Percentiles rank a stretch among this genome's conserved stretches.
phyloP scores from a whole-genome alignment of 1,284 basidiomycete species.

The Cystobasidiaceae sp. region DNA sequence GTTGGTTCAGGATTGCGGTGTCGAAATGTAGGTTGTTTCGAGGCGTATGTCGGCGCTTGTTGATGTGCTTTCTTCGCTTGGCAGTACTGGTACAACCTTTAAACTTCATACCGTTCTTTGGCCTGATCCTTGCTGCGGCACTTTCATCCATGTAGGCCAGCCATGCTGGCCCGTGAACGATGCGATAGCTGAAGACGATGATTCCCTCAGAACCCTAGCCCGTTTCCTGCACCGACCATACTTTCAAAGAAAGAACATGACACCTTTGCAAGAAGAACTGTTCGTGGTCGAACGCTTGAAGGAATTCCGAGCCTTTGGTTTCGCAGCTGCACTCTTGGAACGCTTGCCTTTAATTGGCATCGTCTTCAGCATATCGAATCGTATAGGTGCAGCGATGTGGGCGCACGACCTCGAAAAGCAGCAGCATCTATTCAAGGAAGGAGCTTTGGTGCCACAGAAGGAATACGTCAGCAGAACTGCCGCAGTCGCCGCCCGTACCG shows the following conservation, averaged over 20 bases:
- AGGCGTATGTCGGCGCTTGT: not conserved
- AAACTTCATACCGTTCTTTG: slow-evolving; percentile 42
- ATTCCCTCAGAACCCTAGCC: slow-evolving; percentile 30
- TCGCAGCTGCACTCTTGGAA: slow-evolving; percentile 40
- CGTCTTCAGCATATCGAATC: slow-evolving; percentile 43
- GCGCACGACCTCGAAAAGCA: slow-evolving; percentile 40
- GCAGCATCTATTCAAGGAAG: slow-evolving; percentile 38
- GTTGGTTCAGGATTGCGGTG: slow-evolving; percentile 38
- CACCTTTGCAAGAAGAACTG: slow-evolving; percentile 37
- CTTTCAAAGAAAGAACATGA: slow-evolving; percentile 42
- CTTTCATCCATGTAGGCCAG: slow-evolving; percentile 31
- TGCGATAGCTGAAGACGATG: not conserved
- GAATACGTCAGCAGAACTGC: slow-evolving; percentile 41
- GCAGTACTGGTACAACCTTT: slow-evolving; percentile 43
- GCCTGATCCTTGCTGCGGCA: slow-evolving; percentile 37
- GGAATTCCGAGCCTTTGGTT: slow-evolving; percentile 43
- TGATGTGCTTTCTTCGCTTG: not conserved
- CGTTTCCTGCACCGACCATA: slow-evolving; percentile 37
- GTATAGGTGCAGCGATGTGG: slow-evolving; percentile 35
- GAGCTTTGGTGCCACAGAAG: slow-evolving; percentile 34
- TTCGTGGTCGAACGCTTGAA: slow-evolving; percentile 42
- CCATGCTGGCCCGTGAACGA: not conserved
- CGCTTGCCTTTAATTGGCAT: slow-evolving; percentile 42
- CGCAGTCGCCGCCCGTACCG: slow-evolving; percentile 29
- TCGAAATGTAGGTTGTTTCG: slow-evolving; percentile 35